Conservation (phyloP, 306 rosid species). For the Albizia julibrissin region DNA sequence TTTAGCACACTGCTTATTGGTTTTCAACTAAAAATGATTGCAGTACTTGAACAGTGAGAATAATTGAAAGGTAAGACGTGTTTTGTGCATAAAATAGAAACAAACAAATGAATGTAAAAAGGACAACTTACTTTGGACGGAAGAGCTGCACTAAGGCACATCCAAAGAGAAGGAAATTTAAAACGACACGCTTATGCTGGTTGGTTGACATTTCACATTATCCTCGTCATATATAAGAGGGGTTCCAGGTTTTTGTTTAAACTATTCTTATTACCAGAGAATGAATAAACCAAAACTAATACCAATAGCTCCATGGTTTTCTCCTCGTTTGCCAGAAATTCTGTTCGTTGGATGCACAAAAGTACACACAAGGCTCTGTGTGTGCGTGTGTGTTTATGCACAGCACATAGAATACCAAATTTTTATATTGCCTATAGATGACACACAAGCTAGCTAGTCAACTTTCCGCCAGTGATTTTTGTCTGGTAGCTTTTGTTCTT, state of each 20-base stretch:
- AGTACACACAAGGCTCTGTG: background rate
- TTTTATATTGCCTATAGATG: background rate
- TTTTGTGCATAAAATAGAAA: no score
- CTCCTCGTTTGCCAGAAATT: background rate
- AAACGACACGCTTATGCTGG: no score
- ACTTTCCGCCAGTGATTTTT: background rate
- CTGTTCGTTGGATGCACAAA: background rate
- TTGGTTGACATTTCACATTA: background rate
- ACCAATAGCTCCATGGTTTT: background rate
- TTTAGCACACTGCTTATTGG: background rate
- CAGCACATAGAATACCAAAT: background rate
- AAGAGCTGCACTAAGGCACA: background rate
- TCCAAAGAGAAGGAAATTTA: no score
- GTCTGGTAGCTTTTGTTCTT: background rate
- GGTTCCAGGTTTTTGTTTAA: background rate
- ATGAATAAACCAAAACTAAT: no score
- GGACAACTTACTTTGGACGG: background rate
- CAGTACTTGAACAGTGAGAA: no score
- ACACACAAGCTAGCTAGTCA: background rate
- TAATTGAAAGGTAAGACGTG: no score
- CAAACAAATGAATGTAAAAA: no score
- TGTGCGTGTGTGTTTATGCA: background rate
- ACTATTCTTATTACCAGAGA: background rate
- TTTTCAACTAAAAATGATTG: no score
- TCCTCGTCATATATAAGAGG: background rate